A percentile compares a stretch with the other conserved stretches of the same genome.
phyloP scores from a whole-genome alignment of 306 rosid genomes.

The Hippophae gyantsensis region DNA sequence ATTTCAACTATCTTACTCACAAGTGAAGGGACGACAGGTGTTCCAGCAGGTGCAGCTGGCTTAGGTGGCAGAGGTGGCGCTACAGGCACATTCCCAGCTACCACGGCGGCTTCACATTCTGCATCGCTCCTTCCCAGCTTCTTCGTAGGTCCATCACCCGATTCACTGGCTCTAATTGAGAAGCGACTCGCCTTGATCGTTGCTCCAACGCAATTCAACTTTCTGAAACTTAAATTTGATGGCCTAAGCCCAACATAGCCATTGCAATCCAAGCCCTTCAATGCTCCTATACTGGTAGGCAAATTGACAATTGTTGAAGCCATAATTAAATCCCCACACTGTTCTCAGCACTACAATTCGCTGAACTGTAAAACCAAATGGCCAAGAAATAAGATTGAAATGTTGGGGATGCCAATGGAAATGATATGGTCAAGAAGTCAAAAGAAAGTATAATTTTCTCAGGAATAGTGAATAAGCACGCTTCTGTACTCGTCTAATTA shows the following conservation, averaged over 20 bases:
- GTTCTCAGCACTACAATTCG: background rate
- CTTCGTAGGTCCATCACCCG: slow-evolving; percentile 17
- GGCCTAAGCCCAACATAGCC: slow-evolving; percentile 40
- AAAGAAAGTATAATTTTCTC: background rate
- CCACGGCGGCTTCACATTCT: slow-evolving; percentile 81
- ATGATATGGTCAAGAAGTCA: background rate
- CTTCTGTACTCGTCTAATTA: background rate
- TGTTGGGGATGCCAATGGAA: background rate
- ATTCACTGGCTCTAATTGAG: slow-evolving; percentile 40
- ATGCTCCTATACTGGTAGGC: slow-evolving; percentile 25
- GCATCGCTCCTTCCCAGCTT: slow-evolving; percentile 49
- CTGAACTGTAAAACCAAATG: background rate
- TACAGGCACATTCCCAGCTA: slow-evolving; percentile 60
- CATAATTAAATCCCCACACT: slow-evolving; percentile 26
- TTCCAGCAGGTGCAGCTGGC: slow-evolving; percentile 66
- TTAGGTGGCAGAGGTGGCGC: slow-evolving; percentile 82
- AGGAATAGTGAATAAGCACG: background rate
- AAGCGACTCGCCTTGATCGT: slow-evolving; percentile 28
- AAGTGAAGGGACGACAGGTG: slow-evolving; percentile 69
- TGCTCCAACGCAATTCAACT: slow-evolving; percentile 25
- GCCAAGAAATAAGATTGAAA: background rate
- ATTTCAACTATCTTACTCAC: slow-evolving; percentile 31
- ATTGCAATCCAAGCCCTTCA: slow-evolving; percentile 33
- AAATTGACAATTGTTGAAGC: slow-evolving; percentile 43
- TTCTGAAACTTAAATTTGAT: slow-evolving; percentile 2